phyloP scores from a whole-genome alignment of 176 grass and related monocot genomes.

The Oryza glumipatula region DNA sequence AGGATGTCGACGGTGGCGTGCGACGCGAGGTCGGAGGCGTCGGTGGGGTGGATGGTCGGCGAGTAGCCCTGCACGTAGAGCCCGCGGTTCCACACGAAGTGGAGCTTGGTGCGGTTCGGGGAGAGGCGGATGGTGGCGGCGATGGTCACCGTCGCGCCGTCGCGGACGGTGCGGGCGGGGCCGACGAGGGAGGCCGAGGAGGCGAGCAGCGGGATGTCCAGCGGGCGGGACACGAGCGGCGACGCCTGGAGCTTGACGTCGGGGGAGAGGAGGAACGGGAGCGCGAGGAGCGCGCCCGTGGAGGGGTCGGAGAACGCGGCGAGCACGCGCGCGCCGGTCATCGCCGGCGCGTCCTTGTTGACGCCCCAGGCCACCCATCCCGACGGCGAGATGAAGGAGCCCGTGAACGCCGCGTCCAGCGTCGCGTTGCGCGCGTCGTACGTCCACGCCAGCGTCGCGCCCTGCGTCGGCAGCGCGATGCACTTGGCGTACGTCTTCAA shows the following conservation, averaged over 20 bases:
- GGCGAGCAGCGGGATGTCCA: conserved; percentile 76
- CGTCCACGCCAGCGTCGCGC: conserved; percentile 85
- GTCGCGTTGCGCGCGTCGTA: conserved; percentile 90
- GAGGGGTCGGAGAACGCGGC: conserved; percentile 85
- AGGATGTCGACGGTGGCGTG: conserved; percentile 85
- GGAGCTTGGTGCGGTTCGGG: conserved; percentile 75
- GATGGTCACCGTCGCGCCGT: conserved; percentile 73
- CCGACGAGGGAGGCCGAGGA: conserved; percentile 53
- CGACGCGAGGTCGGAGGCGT: conserved; percentile 87
- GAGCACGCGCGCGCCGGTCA: conserved; percentile 85
- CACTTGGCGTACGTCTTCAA: conserved; percentile 75
- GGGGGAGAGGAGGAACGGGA: conserved; percentile 78
- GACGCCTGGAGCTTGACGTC: conserved; percentile 80
- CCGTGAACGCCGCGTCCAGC: conserved; percentile 86
- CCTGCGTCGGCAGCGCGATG: conserved; percentile 84
- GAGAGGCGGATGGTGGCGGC: conserved; percentile 70
- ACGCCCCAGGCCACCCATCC: conserved; percentile 95
- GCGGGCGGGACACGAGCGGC: conserved; percentile 71
- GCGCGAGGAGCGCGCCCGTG: conserved; percentile 76
- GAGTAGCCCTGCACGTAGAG: conserved; percentile 99
- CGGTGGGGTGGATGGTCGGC: conserved; percentile 83
- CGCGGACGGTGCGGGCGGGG: conserved; percentile 50
- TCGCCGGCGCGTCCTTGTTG: conserved; percentile 74
- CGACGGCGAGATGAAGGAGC: conserved; percentile 90
- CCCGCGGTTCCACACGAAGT: conserved; percentile 93